Conservation (phyloP, 192 early-diverging fungal genomes). For the Jimgerdemannia lactiflua region DNA sequence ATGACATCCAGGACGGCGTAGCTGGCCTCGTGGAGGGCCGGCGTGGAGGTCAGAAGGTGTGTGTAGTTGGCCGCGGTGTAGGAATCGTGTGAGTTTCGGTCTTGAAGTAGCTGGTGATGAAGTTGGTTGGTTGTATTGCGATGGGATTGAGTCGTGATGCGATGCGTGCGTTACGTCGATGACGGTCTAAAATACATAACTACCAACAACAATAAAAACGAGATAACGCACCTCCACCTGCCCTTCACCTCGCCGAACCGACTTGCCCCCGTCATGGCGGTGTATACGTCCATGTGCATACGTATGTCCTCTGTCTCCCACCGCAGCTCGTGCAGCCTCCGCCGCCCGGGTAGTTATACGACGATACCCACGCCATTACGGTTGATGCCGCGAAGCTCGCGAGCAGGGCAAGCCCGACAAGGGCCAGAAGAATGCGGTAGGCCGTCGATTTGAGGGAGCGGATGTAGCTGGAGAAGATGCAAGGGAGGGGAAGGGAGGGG, state of each 20-base stretch:
- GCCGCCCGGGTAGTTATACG: slow-evolving; percentile 90
- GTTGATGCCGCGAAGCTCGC: slow-evolving; percentile 26
- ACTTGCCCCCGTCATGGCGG: slow-evolving; percentile 82
- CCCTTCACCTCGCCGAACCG: slow-evolving; percentile 57
- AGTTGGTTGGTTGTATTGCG: neutral
- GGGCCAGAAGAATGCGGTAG: slow-evolving; percentile 21
- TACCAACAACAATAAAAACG: too few relatives aligned
- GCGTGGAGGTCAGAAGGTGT: slow-evolving; percentile 47
- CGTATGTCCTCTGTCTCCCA: slow-evolving; percentile 1
- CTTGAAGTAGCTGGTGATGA: slow-evolving; percentile 51
- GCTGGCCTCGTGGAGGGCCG: slow-evolving; percentile 7
- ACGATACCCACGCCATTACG: slow-evolving; percentile 55
- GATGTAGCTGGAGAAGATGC: neutral
- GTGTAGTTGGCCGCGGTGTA: slow-evolving; percentile 45
- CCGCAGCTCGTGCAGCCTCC: slow-evolving; percentile 50
- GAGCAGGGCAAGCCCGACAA: slow-evolving; percentile 15
- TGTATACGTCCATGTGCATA: slow-evolving; percentile 69
- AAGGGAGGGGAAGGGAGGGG: neutral
- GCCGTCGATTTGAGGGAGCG: slow-evolving; percentile 21
- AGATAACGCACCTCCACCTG: neutral
- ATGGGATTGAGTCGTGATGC: neutral
- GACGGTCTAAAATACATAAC: too few relatives aligned
- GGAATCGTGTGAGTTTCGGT: slow-evolving; percentile 54
- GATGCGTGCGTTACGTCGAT: neutral
- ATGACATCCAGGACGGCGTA: neutral